Evolutionary conservation across 148 eudicot species (phyloP).

Genomic region (Camellia sinensis): DNA sequence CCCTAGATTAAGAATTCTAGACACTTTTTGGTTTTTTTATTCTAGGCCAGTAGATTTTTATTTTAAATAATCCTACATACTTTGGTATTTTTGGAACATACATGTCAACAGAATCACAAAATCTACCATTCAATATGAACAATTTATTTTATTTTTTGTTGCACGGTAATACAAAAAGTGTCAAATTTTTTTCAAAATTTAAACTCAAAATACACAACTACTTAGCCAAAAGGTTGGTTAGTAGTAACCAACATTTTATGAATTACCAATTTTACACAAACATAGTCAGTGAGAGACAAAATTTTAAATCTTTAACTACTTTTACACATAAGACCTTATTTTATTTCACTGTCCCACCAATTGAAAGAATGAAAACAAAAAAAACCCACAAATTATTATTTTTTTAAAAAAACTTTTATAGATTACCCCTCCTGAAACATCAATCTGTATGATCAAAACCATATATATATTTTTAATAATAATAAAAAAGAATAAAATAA

Average conservation of each 20-base stretch:
- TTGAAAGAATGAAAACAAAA: background rate
- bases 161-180: no score
- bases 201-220: no score
- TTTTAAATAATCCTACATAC: no score
- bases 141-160: background rate
- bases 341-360: background rate
- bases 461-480: background rate
- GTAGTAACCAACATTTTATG: no score
- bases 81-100: background rate
- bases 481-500: background rate
- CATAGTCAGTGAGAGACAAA: background rate
- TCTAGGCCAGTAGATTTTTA: no score
- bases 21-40: no score
- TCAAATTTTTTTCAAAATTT: no score
- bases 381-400: background rate
- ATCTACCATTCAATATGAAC: background rate
- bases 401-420: background rate
- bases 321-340: background rate
- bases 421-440: background rate
- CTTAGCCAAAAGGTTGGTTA: no score
- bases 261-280: background rate
- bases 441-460: background rate
- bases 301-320: background rate
- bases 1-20: no score
- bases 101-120: background rate